Evolutionary conservation across 2,329 filamentous ascomycete species (phyloP), one percentile per base, ranked within the genome.

Genomic region (Colletotrichum acutatum): DNA sequence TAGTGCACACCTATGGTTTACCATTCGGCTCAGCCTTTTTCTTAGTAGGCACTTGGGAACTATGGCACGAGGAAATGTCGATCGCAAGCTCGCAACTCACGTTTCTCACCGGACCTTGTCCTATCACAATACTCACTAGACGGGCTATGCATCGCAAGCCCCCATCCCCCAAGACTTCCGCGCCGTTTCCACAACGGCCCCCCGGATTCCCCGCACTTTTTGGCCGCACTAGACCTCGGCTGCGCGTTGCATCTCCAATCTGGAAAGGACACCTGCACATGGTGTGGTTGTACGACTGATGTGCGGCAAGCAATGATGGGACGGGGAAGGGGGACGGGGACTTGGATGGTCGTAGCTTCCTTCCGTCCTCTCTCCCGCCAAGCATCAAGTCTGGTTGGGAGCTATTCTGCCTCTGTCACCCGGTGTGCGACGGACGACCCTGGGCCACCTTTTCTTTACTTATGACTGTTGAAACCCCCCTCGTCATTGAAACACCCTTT

Each of bases 221-320:
- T 59, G 46, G 14, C 62, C 42, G 66, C 54, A 28, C 66, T 69
- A 72, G 22, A 70, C 70, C 66, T 72, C 70, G 70, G 70, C 70
- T 70, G 59, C 70, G 22, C 59, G 34, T 49, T 62, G 24, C 54
- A 58, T 34, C 8, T n/a, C 57, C 42, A n/a, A 26, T 53, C 28
- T 42, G 52, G n/a, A 16, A 54, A 12, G 28, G 46, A 22, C n/a
- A 22, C 0, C 8, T 11, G 52, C 22, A 54, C 52, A 26, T 22
- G 24, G 16, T 34, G 14, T 19, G 46, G n/a, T 22, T 54, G 16
- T 34, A 22, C 22, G 46, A 53, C 49, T 54, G 32, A 34, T 12
- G 11, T 34, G 30, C 26, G 37, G 42, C 59, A 52, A 32, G 59
- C 59, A 62, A 52, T 32, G 37, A 30, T 28, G 59, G 32, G 28